Evolutionary conservation across 2,329 filamentous ascomycete genomes (phyloP).

Genomic region (Mariannaea elegans): DNA sequence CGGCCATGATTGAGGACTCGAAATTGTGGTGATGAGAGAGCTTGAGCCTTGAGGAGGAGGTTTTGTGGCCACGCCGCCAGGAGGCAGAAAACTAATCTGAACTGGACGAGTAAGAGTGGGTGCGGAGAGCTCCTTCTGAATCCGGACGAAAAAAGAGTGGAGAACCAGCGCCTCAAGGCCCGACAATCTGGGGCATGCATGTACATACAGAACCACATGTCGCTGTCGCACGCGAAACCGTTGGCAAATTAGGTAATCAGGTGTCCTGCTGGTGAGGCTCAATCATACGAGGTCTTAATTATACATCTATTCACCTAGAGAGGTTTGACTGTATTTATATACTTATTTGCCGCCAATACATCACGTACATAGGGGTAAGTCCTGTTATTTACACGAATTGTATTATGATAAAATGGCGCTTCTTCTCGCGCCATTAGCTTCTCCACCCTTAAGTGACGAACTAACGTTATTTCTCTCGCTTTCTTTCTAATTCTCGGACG

Average conservation of each 20-base stretch:
- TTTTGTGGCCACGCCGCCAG: slow-evolving; percentile 34
- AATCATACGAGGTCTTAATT: no score
- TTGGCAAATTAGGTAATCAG: not conserved
- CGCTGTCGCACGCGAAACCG: not conserved
- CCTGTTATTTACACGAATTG: no score
- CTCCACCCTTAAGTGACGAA: no score
- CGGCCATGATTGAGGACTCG: slow-evolving; percentile 56
- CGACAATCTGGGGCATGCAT: slow-evolving; percentile 37
- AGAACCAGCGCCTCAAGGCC: slow-evolving; percentile 17
- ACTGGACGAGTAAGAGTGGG: slow-evolving; percentile 17
- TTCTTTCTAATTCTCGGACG: no score
- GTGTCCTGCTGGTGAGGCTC: not conserved
- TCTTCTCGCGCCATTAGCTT: not conserved
- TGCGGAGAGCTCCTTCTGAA: slow-evolving; percentile 37
- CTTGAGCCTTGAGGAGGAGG: slow-evolving; percentile 23
- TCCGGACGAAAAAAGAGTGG: slow-evolving; percentile 28
- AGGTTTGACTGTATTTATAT: no score
- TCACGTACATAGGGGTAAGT: no score
- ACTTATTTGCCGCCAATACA: no score
- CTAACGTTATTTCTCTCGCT: no score
- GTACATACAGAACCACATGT: not conserved
- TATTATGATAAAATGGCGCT: no score
- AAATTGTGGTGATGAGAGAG: slow-evolving; percentile 30
- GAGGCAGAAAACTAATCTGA: slow-evolving; percentile 39
- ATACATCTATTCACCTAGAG: no score